These are phyloP conservation scores for Pseudogymnoascus sp. DNA, from an alignment of 2,329 filamentous ascomycete species.

Conservation along the genomic window DNA sequence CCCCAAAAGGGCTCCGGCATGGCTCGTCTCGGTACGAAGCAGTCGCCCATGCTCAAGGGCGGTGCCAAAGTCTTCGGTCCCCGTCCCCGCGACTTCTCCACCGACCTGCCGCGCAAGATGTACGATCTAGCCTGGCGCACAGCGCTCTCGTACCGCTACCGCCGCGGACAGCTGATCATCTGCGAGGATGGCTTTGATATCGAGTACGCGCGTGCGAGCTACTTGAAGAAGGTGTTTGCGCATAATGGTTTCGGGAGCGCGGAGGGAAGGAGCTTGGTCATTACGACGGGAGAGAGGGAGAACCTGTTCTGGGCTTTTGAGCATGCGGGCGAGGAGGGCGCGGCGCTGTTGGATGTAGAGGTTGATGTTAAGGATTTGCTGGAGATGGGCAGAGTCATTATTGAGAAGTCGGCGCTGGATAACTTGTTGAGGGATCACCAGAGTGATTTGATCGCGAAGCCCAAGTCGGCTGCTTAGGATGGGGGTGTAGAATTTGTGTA, in stretches of 20 bases:
- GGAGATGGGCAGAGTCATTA: conserved; percentile 73
- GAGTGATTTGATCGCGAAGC: conserved; percentile 45
- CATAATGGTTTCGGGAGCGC: conserved; percentile 61
- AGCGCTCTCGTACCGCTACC: conserved; percentile 84
- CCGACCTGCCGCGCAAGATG: conserved; percentile 74
- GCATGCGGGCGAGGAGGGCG: conserved; percentile 56
- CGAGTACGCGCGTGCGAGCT: conserved; percentile 40
- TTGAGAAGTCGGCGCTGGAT: conserved; percentile 75
- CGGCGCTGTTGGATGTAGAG: conserved; percentile 62
- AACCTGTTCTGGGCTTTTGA: conserved; percentile 61
- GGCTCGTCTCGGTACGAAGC: conserved; percentile 72
- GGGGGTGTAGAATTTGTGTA: background rate
- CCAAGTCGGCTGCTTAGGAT: background rate
- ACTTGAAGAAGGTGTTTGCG: conserved; percentile 60
- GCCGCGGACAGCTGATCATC: conserved; percentile 77
- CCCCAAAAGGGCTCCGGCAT: conserved; percentile 80
- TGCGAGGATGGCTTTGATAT: conserved; percentile 73
- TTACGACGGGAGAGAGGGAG: conserved; percentile 55
- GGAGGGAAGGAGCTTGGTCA: conserved; percentile 65
- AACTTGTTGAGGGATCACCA: conserved; percentile 66
- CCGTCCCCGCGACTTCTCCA: conserved; percentile 82
- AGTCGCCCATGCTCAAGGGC: conserved; percentile 73
- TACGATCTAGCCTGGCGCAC: conserved; percentile 96
- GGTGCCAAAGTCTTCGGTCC: conserved; percentile 90
- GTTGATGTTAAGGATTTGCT: conserved; percentile 95